A percentile compares a stretch with the other conserved stretches of the same genome.
These are phyloP conservation scores for Phialophora chinensis DNA, from an alignment of 2,329 filamentous ascomycete species.

Conservation along the genomic window DNA sequence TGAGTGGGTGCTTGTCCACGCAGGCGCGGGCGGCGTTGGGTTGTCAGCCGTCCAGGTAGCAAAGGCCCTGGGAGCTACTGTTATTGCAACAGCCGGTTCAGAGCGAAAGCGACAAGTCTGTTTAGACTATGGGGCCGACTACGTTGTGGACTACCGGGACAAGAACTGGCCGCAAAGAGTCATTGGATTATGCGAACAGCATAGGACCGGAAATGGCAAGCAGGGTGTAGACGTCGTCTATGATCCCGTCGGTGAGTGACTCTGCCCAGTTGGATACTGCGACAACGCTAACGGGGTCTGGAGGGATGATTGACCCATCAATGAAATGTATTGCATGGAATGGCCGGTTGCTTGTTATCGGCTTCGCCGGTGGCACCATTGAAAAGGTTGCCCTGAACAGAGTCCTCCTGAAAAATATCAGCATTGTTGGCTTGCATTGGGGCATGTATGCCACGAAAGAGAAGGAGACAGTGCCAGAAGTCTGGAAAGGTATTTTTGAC, in stretches of 20 bases:
- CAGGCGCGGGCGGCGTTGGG: constrained; percentile 89
- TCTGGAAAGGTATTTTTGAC: constrained; percentile 83
- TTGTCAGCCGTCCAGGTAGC: constrained; percentile 91
- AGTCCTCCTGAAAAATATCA: constrained; percentile 91
- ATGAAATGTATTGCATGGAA: constrained; percentile 96
- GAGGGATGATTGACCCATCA: constrained; percentile 74
- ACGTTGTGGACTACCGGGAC: constrained; percentile 78
- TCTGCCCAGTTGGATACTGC: too few relatives aligned
- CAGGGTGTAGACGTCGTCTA: constrained; percentile 88
- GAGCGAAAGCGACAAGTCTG: constrained; percentile 81
- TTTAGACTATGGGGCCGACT: constrained; percentile 80
- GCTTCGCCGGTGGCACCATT: constrained; percentile 84
- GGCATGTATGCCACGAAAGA: constrained; percentile 78
- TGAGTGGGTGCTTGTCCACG: constrained; percentile 88
- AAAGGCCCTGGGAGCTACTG: constrained; percentile 87
- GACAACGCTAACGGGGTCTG: background rate
- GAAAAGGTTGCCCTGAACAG: constrained; percentile 94
- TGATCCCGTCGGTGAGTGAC: constrained; percentile 75
- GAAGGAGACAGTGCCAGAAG: constrained; percentile 68
- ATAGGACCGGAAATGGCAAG: constrained; percentile 68
- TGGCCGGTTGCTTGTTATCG: constrained; percentile 82
- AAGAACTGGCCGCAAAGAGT: constrained; percentile 72
- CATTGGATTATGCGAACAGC: constrained; percentile 64
- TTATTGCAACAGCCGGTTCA: constrained; percentile 90
- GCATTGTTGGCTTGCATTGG: constrained; percentile 89